Percentiles rank a stretch among this genome's conserved stretches.
phyloP scores from a whole-genome alignment of 805 yeast genomes.

The Hanseniaspora meyeri region DNA sequence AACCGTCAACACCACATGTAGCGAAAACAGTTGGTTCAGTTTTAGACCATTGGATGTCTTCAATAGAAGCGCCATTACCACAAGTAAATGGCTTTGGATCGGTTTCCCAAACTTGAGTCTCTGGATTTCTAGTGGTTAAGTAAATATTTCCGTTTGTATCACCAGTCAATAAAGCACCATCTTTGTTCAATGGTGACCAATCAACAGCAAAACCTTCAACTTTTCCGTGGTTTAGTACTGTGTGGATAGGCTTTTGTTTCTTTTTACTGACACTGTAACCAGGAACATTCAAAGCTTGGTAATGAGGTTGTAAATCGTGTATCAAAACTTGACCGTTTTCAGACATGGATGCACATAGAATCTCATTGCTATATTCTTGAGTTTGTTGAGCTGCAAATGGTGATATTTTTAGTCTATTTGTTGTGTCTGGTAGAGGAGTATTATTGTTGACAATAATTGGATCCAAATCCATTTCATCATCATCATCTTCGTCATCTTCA shows the following conservation, averaged over 20 bases:
- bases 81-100: conserved; percentile 64
- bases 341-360: conserved; percentile 73
- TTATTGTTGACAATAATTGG: conserved; percentile 80
- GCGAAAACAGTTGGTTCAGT: conserved; percentile 89
- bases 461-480: conserved; percentile 62
- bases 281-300: conserved; percentile 75
- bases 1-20: conserved; percentile 86
- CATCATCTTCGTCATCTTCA: conserved; percentile 60
- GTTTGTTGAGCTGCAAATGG: conserved; percentile 44
- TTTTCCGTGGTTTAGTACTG: conserved; percentile 72
- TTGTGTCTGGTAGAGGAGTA: conserved; percentile 66
- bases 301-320: conserved; percentile 69
- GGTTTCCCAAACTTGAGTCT: conserved; percentile 64
- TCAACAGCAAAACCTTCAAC: conserved; percentile 97
- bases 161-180: conserved; percentile 79
- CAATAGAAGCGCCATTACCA: conserved; percentile 64
- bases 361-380: conserved; percentile 44
- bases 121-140: conserved; percentile 54
- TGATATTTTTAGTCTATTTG: conserved; percentile 76
- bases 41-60: conserved; percentile 93
- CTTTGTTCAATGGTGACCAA: conserved; percentile 78
- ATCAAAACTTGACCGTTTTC: conserved; percentile 85
- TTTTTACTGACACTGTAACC: conserved; percentile 71
- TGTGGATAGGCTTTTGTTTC: conserved; percentile 68
- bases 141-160: conserved; percentile 77